Base-by-base conservation (phyloP, 163 green algal species). In the Volvox carteri region DNA sequence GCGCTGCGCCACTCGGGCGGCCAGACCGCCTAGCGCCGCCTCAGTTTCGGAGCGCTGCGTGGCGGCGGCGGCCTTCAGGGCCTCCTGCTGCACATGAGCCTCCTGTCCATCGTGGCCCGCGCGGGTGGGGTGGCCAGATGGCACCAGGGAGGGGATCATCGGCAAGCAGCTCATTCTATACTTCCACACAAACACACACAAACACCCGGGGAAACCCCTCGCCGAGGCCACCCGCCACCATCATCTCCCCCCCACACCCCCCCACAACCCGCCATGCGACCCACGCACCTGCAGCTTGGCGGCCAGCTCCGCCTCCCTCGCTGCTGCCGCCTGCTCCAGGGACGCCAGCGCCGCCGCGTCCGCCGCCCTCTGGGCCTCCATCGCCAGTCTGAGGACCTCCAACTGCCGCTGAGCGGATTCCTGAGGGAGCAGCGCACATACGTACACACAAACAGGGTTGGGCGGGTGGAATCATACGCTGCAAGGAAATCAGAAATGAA, bases 381-480 rank as follows among this genome's bases (percentile, higher is more conserved):
- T 9, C 54, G 44, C 77, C 33, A 48, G 3, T 4, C 35, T 52
- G 52, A 74, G 35, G 4, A 35, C 77, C 37, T 44, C 77, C 54
- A 85, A 54, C 77, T 85, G 77, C 21, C 72, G 72, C 42, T 41
- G 72, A 11, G 42, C 28, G 21, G 41, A 60, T 42, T 60, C 72
- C 72, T 79, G 58, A 25, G 58, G 14, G 58, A 30, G 14, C 50
- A 25, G 12, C 12, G 12, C 58, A 68, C 58, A 68, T 68, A 68
- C 19, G 23, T 30, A 68, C 50, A 60, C 50, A 60, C 50, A 60
- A 60, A 60, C 50, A 60, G 16, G 50, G n/a, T n/a, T n/a, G n/a
- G n/a, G n/a, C n/a, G n/a, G n/a, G n/a, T n/a, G n/a, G n/a, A n/a
- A n/a, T n/a, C n/a, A n/a, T n/a, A n/a, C n/a, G n/a, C n/a, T n/a